phyloP scores from a whole-genome alignment of 192 early-diverging fungal species.

The Funneliformis geosporum region DNA sequence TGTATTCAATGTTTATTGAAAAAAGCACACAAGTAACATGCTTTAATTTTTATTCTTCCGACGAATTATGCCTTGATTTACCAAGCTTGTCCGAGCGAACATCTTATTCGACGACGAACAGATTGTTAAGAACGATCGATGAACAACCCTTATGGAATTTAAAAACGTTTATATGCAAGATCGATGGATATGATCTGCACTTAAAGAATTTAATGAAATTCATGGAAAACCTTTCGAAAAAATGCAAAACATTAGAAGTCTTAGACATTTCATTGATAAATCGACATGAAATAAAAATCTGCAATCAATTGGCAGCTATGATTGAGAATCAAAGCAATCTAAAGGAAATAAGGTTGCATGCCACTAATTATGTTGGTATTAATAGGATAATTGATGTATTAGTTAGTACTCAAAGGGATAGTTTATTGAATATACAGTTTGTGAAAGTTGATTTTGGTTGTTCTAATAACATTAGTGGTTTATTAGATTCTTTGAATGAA shows the following conservation, averaged over 20 bases:
- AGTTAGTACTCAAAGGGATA: too few relatives aligned
- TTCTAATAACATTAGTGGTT: too few relatives aligned
- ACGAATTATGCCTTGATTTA: not conserved
- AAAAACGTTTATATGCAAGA: not conserved
- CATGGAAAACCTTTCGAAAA: not conserved
- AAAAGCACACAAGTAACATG: not conserved
- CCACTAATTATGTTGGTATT: not conserved
- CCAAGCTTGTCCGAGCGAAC: not conserved
- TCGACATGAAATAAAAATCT: not conserved
- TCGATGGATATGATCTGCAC: not conserved
- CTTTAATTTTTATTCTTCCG: not conserved
- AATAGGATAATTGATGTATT: not conserved
- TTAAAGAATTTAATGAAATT: not conserved
- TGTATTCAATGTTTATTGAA: not conserved
- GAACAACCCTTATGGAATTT: not conserved
- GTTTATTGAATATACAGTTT: too few relatives aligned
- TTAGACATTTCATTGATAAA: not conserved
- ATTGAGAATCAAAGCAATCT: not conserved
- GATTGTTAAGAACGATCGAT: too few relatives aligned
- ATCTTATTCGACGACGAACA: too few relatives aligned
- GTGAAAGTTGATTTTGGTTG: too few relatives aligned
- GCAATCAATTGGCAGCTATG: not conserved
- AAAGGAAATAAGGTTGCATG: not conserved
- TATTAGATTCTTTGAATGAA: too few relatives aligned
- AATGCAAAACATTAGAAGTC: not conserved